Evolutionary conservation across 805 yeast species (phyloP), one percentile per base, ranked within the genome.

Genomic region (Candida mattraensis): DNA sequence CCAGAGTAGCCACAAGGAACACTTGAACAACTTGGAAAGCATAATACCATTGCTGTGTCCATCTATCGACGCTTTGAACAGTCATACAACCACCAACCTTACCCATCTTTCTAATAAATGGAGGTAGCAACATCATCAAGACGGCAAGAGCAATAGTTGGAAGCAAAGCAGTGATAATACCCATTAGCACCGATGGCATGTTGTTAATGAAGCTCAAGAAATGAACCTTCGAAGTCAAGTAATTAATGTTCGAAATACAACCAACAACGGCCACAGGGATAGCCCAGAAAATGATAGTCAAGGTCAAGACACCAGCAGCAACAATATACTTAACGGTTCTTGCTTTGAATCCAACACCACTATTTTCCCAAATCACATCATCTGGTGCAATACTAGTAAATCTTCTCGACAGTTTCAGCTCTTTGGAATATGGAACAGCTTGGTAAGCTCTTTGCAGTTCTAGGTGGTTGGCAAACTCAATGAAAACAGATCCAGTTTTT

Each of bases 221-320:
- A 7, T 69, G 87, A 19, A 91, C 75, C 45, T 75, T 78, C 23
- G 72, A 67, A 24, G 84, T 86, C 56, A 88, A 69, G 54, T 73
- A 81, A 47, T 82, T 78, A 49, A 91, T 75, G 63, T 91, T 93
- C 16, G 98, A 91, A 46, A 93, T 82, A 50, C 79, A 74, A 76
- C 98, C 98, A 33, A 91, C 96, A 53, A 87, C 88, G n/a, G 97
- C 95, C 24, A 91, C 97, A 7, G 99, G 99, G 51, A 91, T 80
- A 27, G 95, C 81, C 98, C 98, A 91, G 64, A 88, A 87, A 30
- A 91, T 76, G 43, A 91, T 78, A 61, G 82, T 66, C 40, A 76
- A 52, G 17, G 84, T 77, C 53, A 84, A 69, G 32, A 87, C 65
- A 11, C 85, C 68, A 37, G 68, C 70, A 2, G 95, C 91, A 35